phyloP scores from a whole-genome alignment of 371 early-diverging fungal species.

The Nematocida displodere region DNA sequence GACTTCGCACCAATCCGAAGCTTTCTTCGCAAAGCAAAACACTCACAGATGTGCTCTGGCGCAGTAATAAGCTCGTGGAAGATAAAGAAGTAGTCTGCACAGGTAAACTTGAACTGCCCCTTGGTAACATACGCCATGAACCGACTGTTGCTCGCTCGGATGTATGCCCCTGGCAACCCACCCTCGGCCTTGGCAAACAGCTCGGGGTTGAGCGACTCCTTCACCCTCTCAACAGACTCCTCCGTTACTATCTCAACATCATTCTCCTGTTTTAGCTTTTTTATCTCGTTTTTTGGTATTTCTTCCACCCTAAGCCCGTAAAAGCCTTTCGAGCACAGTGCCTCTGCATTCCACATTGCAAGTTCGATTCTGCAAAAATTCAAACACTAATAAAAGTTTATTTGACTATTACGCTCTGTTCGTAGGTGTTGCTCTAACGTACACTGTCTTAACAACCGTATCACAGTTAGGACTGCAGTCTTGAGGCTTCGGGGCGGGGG shows the following conservation, averaged over 20 bases:
- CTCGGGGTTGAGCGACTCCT: not conserved
- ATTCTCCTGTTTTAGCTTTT: not conserved
- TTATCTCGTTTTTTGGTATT: constrained; percentile 15
- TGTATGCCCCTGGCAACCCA: not conserved
- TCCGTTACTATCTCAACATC: constrained; percentile 2
- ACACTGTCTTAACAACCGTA: constrained; percentile 35
- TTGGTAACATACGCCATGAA: constrained; percentile 21
- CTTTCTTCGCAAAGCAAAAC: not conserved
- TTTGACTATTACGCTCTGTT: not conserved
- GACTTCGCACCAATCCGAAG: constrained; percentile 24
- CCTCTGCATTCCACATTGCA: constrained; percentile 24
- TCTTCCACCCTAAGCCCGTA: constrained; percentile 34
- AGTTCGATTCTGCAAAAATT: constrained; percentile 30
- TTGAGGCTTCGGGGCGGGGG: too few relatives aligned
- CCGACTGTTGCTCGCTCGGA: constrained; percentile 20
- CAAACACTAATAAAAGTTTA: not conserved
- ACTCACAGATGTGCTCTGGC: not conserved
- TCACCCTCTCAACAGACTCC: constrained; percentile 19
- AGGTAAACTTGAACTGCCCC: constrained; percentile 20
- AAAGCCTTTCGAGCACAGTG: constrained; percentile 43
- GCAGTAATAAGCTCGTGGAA: constrained; percentile 27
- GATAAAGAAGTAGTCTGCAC: constrained; percentile 38
- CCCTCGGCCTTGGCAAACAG: not conserved
- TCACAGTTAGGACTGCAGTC: constrained; percentile 20
- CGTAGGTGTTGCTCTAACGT: constrained; percentile 10